Evolutionary conservation across 441 rosid species (phyloP).

Genomic region (Jatropha podagrica): DNA sequence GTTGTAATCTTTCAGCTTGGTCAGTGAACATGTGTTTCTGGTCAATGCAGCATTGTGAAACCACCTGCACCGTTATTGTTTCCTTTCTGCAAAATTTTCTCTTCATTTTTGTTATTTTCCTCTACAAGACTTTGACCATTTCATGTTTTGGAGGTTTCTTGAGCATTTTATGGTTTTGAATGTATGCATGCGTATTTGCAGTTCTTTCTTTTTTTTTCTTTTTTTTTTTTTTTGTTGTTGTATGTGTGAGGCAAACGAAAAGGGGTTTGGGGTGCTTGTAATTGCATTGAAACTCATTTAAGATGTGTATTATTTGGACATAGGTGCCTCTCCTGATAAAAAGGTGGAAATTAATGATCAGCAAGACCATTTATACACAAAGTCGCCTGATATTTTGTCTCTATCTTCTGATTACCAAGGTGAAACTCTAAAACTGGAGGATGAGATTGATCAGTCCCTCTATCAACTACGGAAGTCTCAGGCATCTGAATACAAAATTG

Average conservation of each 20-base stretch:
- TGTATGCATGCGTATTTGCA: not conserved
- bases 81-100: not conserved
- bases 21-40: not conserved
- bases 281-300: not conserved
- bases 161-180: not conserved
- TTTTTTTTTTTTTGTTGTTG: not conserved
- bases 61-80: not conserved
- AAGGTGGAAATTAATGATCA: conserved; percentile 25
- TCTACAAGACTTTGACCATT: not conserved
- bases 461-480: conserved; percentile 54
- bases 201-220: not conserved
- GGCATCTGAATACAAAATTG: conserved; percentile 59
- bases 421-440: conserved; percentile 55
- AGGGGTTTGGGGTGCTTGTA: not conserved
- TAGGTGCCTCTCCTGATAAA: conserved; percentile 36
- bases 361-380: conserved; percentile 31
- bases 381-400: conserved; percentile 26
- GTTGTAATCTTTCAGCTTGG: not conserved
- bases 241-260: not conserved
- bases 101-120: not conserved
- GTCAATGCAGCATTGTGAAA: not conserved
- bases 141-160: not conserved
- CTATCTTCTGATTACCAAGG: conserved; percentile 41
- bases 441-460: conserved; percentile 59
- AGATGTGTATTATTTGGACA: conserved; percentile 16